phyloP scores from a whole-genome alignment of 176 grass and related monocot genomes.

The Cenchrus fungigraminus region DNA sequence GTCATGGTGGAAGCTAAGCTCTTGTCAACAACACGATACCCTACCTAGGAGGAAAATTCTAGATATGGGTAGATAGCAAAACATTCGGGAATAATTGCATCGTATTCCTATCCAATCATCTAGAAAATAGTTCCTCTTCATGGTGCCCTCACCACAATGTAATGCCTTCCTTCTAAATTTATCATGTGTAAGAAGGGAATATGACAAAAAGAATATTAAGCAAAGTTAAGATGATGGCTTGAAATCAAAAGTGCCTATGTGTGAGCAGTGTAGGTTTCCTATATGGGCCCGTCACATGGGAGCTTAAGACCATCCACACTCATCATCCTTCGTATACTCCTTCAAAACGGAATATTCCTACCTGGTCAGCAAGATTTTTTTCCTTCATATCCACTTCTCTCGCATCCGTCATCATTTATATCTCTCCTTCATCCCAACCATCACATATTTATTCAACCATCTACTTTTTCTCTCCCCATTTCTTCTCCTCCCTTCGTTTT shows the following conservation, averaged over 20 bases:
- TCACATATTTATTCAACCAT: no score
- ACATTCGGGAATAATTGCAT: background rate
- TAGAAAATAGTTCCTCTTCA: background rate
- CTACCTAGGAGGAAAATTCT: no score
- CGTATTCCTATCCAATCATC: background rate
- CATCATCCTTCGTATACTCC: no score
- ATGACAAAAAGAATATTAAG: background rate
- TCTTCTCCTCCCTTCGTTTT: no score
- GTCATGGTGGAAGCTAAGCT: background rate
- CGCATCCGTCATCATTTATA: no score
- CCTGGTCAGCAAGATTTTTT: no score
- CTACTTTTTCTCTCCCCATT: no score
- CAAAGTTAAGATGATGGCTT: background rate
- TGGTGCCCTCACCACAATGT: background rate
- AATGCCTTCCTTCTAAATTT: background rate
- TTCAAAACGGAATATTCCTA: no score
- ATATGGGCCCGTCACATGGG: background rate
- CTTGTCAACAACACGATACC: background rate
- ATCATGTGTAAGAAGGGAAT: background rate
- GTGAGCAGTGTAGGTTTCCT: background rate
- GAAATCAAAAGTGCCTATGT: background rate
- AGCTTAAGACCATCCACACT: no score
- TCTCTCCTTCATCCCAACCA: no score
- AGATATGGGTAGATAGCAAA: no score
- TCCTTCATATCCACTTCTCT: no score